Base-by-base conservation (phyloP, 83 land plant genomes). In the Isoetes engelmannii region DNA sequence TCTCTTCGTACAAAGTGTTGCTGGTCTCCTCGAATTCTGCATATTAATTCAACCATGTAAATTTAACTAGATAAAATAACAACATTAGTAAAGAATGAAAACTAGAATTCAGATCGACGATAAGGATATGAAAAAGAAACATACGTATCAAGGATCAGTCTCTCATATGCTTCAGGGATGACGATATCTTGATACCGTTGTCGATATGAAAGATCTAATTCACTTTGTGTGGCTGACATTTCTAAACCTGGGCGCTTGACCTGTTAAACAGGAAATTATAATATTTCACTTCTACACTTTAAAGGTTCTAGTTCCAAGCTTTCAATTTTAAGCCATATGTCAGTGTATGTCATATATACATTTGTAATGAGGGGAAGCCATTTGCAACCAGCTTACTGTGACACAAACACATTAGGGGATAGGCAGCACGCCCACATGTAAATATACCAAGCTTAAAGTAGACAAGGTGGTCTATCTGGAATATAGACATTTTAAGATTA, bases 111-210 rank as follows among this genome's bases (percentile, higher is more conserved):
- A 58, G 37, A 62, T 8, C 47, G 4, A 62, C 1, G 42, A 19
- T 15, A 42, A 8, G 37, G 37, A 19, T n/a, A 59, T 13, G n/a
- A 13, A 8, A 1, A 19, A 1, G 61, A 53, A 47, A 61, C 83
- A 57, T 85, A 89, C 98, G 98, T 93, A 69, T 93, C 96, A 45
- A 93, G 83, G 54, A 93, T 84, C 37, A 93, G 80, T 20, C 98
- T 87, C 70, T 93, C 98, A 77, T 93, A 93, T 68, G 98, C 98
- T 74, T 93, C 98, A 5, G 98, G 98, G 67, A 93, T 93, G 69
- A 74, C 72, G 61, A 84, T 68, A 47, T 75, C 96, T 73, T 89
- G 88, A 70, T 93, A 93, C 5, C 98, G 88, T 61, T 82, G 89
- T 10, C 66, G 43, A 58, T 93, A 93, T 66, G 98, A 93, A 69